These are phyloP conservation scores for Tricharina praecox DNA, from an alignment of 495 filamentous ascomycete species.

Conservation along the genomic window DNA sequence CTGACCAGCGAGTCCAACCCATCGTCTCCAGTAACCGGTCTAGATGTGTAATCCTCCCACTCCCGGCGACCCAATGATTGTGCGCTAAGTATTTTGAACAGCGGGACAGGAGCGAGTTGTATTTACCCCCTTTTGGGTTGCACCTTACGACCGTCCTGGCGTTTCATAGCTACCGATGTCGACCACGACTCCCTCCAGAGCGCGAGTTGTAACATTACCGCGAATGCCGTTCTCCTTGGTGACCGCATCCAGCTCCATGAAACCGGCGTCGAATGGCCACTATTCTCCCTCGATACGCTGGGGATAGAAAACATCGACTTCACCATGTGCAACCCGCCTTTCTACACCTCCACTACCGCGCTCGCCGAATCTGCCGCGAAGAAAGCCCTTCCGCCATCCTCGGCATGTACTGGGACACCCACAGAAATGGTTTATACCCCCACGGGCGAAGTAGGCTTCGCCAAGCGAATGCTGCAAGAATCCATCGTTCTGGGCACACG, in stretches of 20 bases:
- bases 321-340: conserved; percentile 88
- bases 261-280: conserved; percentile 33
- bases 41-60: conserved; percentile 45
- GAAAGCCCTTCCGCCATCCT: conserved; percentile 53
- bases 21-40: conserved; percentile 31
- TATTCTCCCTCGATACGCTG: conserved; percentile 47
- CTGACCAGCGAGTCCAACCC: conserved; percentile 31
- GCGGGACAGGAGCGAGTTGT: conserved; percentile 70
- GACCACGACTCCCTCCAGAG: conserved; percentile 51
- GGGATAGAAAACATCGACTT: conserved; percentile 59
- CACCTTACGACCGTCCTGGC: conserved; percentile 47
- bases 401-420: conserved; percentile 52
- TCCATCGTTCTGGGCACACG: conserved; percentile 41
- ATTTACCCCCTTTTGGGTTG: conserved; percentile 86
- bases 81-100: conserved; percentile 4
- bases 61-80: background rate
- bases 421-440: conserved; percentile 67
- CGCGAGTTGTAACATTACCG: conserved; percentile 43
- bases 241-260: conserved; percentile 46
- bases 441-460: conserved; percentile 73
- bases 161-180: conserved; percentile 64
- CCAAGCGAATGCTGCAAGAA: conserved; percentile 56
- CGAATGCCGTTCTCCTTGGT: conserved; percentile 40
- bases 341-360: conserved; percentile 59
- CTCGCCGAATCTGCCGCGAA: conserved; percentile 44